A percentile compares a stretch with the other conserved stretches of the same genome.
phyloP scores from a whole-genome alignment of 805 yeast species.

The Starmerella kuoi region DNA sequence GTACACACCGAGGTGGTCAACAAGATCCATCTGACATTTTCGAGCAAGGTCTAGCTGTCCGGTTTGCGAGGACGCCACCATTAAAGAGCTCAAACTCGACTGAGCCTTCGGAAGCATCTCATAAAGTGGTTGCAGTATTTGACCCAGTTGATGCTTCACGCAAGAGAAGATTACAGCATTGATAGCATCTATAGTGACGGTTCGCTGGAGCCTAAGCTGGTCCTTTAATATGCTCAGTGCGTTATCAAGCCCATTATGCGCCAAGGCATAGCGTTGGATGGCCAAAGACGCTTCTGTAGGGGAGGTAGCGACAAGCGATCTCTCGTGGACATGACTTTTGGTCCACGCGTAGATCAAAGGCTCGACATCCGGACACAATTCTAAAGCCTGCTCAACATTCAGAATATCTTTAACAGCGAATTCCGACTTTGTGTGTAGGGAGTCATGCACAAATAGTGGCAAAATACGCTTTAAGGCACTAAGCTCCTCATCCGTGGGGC shows the following conservation, averaged over 20 bases:
- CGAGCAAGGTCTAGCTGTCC: constrained; percentile 4
- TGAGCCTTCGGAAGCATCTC: constrained; percentile 2
- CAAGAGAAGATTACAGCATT: constrained; percentile 12
- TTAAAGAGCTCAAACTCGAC: constrained; percentile 4
- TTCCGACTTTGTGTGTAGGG: constrained; percentile 2
- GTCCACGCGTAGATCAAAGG: constrained; percentile 2
- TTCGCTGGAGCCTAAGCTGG: constrained; percentile 6
- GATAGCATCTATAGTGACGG: constrained; percentile 11
- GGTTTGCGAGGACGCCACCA: constrained; percentile 3
- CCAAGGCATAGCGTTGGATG: constrained; percentile 16
- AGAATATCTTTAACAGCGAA: constrained; percentile 4
- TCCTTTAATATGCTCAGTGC: constrained; percentile 16
- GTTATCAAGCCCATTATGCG: constrained; percentile 17
- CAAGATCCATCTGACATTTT: constrained; percentile 2
- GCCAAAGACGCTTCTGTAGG: constrained; percentile 7
- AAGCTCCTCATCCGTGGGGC: constrained; percentile 9
- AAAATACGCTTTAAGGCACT: constrained; percentile 2
- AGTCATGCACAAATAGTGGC: constrained; percentile 15
- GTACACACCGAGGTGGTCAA: constrained; percentile 1
- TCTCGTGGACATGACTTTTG: not conserved
- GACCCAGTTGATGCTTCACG: not conserved
- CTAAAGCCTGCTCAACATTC: constrained; percentile 9
- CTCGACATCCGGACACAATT: not conserved
- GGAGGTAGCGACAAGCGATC: not conserved
- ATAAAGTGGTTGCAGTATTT: constrained; percentile 1